Conservation (phyloP, 441 rosid genomes). For the Populus hybrid region DNA sequence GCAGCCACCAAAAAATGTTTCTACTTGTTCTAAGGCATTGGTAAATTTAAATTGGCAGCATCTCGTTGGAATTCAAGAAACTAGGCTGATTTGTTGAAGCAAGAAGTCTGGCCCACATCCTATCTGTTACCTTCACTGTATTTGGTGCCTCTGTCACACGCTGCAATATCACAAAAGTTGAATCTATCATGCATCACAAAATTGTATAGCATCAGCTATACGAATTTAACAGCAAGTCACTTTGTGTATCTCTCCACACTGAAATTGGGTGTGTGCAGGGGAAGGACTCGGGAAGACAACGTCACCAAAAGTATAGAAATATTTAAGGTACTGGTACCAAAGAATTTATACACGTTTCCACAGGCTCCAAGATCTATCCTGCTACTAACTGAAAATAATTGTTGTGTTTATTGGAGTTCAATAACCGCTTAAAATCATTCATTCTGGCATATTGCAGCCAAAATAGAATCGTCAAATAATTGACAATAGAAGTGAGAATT, state of each 20-base stretch:
- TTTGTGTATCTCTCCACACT: not conserved
- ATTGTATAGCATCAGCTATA: not conserved
- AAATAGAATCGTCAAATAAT: no score
- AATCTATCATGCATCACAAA: not conserved
- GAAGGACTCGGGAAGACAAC: not conserved
- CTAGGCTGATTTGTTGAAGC: constrained; percentile 84
- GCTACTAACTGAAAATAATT: not conserved
- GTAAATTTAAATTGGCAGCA: constrained; percentile 7
- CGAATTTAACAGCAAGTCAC: not conserved
- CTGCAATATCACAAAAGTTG: constrained; percentile 32
- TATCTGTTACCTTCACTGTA: constrained; percentile 66
- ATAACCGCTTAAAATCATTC: not conserved
- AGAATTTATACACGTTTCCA: not conserved
- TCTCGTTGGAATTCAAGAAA: constrained; percentile 46
- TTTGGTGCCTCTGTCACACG: constrained; percentile 63
- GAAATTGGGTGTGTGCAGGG: not conserved
- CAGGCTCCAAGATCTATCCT: not conserved
- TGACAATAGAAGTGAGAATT: no score
- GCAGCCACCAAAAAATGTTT: not conserved
- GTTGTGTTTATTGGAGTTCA: not conserved
- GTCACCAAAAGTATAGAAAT: not conserved
- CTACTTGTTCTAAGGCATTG: not conserved
- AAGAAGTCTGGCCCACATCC: constrained; percentile 90
- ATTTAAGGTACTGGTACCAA: not conserved
- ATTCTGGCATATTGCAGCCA: not conserved